Conservation (phyloP, 352 stramenopile genomes). For the Phytophthora boehmeriae region DNA sequence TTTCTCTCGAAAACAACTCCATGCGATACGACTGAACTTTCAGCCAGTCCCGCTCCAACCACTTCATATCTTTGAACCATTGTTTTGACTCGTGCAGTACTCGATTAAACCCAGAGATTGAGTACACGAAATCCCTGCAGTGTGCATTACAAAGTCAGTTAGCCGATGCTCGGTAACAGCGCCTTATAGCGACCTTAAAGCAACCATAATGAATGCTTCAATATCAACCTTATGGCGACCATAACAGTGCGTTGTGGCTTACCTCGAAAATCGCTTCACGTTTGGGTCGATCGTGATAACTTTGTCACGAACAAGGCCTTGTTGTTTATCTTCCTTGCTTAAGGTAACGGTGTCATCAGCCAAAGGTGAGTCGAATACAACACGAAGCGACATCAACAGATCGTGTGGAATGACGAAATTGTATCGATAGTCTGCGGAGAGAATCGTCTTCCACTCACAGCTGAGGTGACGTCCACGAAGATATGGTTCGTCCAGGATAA, state of each 20-base stretch:
- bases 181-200: too few relatives aligned
- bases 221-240: not conserved
- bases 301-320: too few relatives aligned
- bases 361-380: not conserved
- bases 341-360: not conserved
- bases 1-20: constrained; percentile 7
- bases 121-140: not conserved
- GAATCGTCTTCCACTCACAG: constrained; percentile 8
- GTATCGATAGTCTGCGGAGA: constrained; percentile 7
- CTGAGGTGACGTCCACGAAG: not conserved
- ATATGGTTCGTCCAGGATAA: constrained; percentile 15
- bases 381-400: not conserved
- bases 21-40: not conserved
- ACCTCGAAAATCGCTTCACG: too few relatives aligned
- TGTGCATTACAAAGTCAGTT: too few relatives aligned
- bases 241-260: too few relatives aligned
- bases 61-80: constrained; percentile 14
- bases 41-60: constrained; percentile 4
- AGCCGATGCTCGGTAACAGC: too few relatives aligned
- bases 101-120: not conserved
- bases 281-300: too few relatives aligned
- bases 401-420: constrained; percentile 3
- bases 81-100: not conserved
- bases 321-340: not conserved
- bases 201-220: too few relatives aligned